Evolutionary conservation across 1,139 yeast genomes (phyloP), one percentile per base, ranked within the genome.

Genomic region (Yamadazyma trypodendri): DNA sequence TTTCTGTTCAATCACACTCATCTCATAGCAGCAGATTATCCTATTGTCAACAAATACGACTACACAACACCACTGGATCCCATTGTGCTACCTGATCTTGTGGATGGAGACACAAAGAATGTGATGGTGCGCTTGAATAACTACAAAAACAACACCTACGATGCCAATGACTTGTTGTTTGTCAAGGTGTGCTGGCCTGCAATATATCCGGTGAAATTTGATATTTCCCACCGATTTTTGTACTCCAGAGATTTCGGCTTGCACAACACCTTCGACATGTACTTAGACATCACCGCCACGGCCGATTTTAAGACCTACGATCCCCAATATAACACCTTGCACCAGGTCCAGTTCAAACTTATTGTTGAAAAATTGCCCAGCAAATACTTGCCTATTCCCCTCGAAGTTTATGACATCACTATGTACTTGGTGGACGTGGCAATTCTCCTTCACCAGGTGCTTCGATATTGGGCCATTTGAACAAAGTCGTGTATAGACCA

Each of bases 111-210:
- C 11, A 11, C 7, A 3, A 10, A 3, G 10, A 15, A 27, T 10
- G 20, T 27, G n/a, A 9, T 27, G 18, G 20, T 27, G n/a, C 29
- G 55, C 29, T 30, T 71, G 16, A 68, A 68, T 45, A 68, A 68
- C 44, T 64, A 66, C 44, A 43, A 49, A 15, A 55, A 63, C 40
- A n/a, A 36, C 6, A 49, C 61, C 2, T 66, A 51, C 38, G 40
- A 41, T 10, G 51, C 69, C 11, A 55, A 62, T 35, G 73, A 67
- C 45, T 37, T 62, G 23, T 40, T 70, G 24, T 58, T 55, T 39
- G 52, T 67, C 22, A 71, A 71, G 42, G 41, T 69, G 12, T 70
- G 75, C 45, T 71, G 76, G 76, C 74, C 75, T 0, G 72, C 75
- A 0, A 68, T 65, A 1, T 43, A 42, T 11, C 72, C 76, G 2